Base-by-base conservation (phyloP, 169 alveolate genomes). In the Theileria annulata region DNA sequence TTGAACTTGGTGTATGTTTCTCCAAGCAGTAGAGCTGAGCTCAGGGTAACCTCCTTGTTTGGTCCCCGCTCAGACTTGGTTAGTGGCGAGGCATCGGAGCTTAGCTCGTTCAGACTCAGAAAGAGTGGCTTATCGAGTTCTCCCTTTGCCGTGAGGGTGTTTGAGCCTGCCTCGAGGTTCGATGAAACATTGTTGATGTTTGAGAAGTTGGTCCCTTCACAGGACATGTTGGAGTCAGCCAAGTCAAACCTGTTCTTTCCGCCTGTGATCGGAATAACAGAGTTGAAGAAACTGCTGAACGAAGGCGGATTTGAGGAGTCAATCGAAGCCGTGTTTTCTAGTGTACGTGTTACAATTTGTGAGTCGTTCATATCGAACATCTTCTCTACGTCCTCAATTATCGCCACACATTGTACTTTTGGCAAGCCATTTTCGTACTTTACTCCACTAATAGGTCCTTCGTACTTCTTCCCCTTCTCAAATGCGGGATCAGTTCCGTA, bases 271-370 rank as follows among this genome's bases (percentile, higher is more conserved):
- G 79, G 84, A 10, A 74, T 27, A 35, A 82, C 51, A 0, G 88
- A 75, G 80, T 23, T 74, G 71, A 75, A 21, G n/a, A 79, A 33
- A 35, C 88, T 75, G 75, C 79, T 67, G 51, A 82, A 75, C 21
- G 88, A 82, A 33, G 48, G 13, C 10, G 59, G 30, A 42, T 68
- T 71, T 23, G 81, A 68, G 4, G 77, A 58, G 8, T 31, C 31
- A 21, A 71, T 56, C 31, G 77, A 69, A 30, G 35, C 8, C 9
- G 72, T 69, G 68, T 31, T n/a, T 21, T 28, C 33, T 37, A 67
- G 10, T 1, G 9, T 48, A 3, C 59, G 30, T 1, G 23, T 42
- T 10, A 21, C 4, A 3, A 67, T 35, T 67, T 67, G 25, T 4
- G 21, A 23, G 28, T 67, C 62, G 17, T 21, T 28, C 33, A 19